Percentiles rank a stretch among this genome's conserved stretches.
These are phyloP conservation scores for Nannizziopsis arthrosporioides DNA, from an alignment of 2,329 filamentous ascomycete species.

Conservation along the genomic window DNA sequence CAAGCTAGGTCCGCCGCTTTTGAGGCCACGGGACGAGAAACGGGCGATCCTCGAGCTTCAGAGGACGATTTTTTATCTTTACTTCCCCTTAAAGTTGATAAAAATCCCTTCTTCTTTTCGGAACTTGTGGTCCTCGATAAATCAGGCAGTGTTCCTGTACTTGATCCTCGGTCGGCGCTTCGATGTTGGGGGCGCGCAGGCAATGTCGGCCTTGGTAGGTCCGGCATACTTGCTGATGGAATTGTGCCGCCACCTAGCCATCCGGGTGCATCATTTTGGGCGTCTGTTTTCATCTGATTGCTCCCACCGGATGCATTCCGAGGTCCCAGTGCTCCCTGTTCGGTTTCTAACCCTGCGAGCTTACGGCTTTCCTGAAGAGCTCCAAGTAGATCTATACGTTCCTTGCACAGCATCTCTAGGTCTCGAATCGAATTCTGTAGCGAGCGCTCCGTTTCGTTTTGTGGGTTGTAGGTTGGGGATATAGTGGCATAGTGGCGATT, in stretches of 20 bases:
- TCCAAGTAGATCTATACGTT: conserved; percentile 78
- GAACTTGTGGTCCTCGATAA: conserved; percentile 1
- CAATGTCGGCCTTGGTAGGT: conserved; percentile 60
- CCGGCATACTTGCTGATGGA: conserved; percentile 64
- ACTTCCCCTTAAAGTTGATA: conserved; percentile 11
- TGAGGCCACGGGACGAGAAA: conserved; percentile 33
- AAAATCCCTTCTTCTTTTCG: conserved; percentile 10
- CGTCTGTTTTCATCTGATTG: conserved; percentile 17
- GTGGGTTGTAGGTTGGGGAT: conserved; percentile 55
- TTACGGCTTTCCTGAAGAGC: conserved; percentile 58
- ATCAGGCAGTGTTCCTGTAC: not conserved
- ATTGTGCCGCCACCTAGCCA: conserved; percentile 75
- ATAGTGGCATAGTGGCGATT: conserved; percentile 70
- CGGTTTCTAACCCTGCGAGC: conserved; percentile 37
- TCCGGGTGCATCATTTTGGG: conserved; percentile 29
- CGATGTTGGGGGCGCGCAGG: conserved; percentile 22
- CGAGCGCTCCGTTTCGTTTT: conserved; percentile 71
- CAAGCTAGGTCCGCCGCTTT: conserved; percentile 55
- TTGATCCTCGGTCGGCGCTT: not conserved
- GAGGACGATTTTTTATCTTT: conserved; percentile 20
- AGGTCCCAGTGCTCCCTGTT: conserved; percentile 11
- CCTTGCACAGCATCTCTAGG: conserved; percentile 84
- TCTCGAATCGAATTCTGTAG: conserved; percentile 69
- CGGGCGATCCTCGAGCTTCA: not conserved
- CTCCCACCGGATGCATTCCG: conserved; percentile 17